phyloP scores from a whole-genome alignment of 2,329 filamentous ascomycete species.

The Daldinia sp. region DNA sequence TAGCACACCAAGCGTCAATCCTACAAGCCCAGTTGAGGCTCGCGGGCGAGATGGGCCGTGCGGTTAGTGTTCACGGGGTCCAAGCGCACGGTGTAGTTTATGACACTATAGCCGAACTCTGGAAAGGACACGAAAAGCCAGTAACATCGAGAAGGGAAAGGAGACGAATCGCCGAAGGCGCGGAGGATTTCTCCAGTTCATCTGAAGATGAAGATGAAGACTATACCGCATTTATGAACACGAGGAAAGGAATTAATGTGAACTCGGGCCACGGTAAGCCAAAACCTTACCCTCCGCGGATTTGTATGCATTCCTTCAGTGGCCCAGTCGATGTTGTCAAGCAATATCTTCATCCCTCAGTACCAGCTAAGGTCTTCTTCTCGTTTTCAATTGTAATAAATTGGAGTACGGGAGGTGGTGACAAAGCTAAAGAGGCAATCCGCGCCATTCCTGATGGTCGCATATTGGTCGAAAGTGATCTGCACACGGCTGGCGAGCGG shows the following conservation, averaged over 20 bases:
- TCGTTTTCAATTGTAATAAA: conserved; percentile 91
- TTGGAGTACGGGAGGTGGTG: conserved; percentile 62
- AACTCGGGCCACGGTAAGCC: conserved; percentile 36
- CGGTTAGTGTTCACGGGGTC: conserved; percentile 77
- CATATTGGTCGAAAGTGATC: conserved; percentile 87
- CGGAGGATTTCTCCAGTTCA: conserved; percentile 56
- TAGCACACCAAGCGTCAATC: conserved; percentile 73
- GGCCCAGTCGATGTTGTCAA: conserved; percentile 77
- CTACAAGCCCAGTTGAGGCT: conserved; percentile 74
- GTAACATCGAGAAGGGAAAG: conserved; percentile 67
- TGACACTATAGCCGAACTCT: conserved; percentile 69
- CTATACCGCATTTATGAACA: conserved; percentile 23
- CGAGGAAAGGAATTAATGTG: conserved; percentile 23
- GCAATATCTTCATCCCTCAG: conserved; percentile 76
- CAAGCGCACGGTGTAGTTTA: conserved; percentile 77
- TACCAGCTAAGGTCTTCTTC: conserved; percentile 83
- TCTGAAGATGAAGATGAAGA: conserved; percentile 50
- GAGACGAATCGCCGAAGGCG: conserved; percentile 56
- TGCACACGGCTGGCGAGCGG: conserved; percentile 79
- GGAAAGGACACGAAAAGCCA: conserved; percentile 74
- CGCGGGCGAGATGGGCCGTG: conserved; percentile 70
- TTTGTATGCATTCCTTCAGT: conserved; percentile 95
- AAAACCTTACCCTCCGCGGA: conserved; percentile 80
- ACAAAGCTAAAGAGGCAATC: conserved; percentile 69
- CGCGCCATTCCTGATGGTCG: conserved; percentile 77